Conservation (phyloP, 495 filamentous ascomycete genomes). For the Bacidia rubella region DNA sequence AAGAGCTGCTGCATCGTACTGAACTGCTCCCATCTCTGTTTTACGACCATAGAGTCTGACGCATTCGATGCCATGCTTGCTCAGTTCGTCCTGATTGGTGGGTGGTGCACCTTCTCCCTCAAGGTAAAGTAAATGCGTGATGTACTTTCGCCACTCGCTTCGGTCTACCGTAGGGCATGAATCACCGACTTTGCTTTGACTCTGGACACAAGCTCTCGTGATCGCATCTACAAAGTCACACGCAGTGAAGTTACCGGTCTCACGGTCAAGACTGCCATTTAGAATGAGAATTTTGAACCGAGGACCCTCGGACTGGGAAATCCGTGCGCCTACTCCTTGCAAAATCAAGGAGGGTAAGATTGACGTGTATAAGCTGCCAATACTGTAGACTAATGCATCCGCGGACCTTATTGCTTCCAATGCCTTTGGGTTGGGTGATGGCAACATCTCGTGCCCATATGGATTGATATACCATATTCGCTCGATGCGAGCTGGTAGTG, state of each 20-base stretch:
- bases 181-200: slow-evolving; percentile 21
- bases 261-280: slow-evolving; percentile 70
- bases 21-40: slow-evolving; percentile 40
- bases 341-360: slow-evolving; percentile 67
- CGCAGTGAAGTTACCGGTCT: slow-evolving; percentile 69
- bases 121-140: slow-evolving; percentile 76
- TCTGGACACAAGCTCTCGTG: slow-evolving; percentile 43
- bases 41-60: slow-evolving; percentile 64
- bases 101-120: slow-evolving; percentile 56
- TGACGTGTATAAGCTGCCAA: slow-evolving; percentile 74
- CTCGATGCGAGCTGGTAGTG: slow-evolving; percentile 61
- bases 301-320: slow-evolving; percentile 20
- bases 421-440: slow-evolving; percentile 66
- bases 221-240: slow-evolving; percentile 70
- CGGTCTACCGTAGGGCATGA: slow-evolving; percentile 6
- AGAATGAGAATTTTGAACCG: slow-evolving; percentile 70
- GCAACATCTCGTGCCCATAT: slow-evolving; percentile 81
- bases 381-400: slow-evolving; percentile 69
- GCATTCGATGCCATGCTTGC: slow-evolving; percentile 56
- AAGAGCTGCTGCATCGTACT: slow-evolving; percentile 67
- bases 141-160: slow-evolving; percentile 37
- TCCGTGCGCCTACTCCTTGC: slow-evolving; percentile 44
- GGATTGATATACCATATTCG: slow-evolving; percentile 96
- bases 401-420: slow-evolving; percentile 48
- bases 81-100: slow-evolving; percentile 54